Evolutionary conservation across 2,329 filamentous ascomycete genomes (phyloP), one percentile per base, ranked within the genome.

Genomic region (Alternaria tenuissima): DNA sequence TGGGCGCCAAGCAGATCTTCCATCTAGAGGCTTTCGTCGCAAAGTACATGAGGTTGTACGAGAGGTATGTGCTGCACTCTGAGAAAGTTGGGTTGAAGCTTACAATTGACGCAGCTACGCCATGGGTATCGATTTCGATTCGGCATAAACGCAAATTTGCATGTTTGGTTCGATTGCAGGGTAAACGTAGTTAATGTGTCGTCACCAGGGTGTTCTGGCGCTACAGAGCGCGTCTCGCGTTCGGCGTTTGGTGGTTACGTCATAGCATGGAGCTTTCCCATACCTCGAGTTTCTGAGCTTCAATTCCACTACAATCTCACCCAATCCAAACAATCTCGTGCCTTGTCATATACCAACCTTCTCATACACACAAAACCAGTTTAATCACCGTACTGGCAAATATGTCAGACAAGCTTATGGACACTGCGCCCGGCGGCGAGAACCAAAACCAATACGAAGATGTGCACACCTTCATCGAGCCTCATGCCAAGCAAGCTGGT

Each of bases 21-120:
- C 96, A 99, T 75, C 83, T 99, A 4, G 96, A 99, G 80, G 95
- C 95, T 4, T 99, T 99, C 80, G 95, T 99, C 59, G 94, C 94
- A 59, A 98, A 97, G 82, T 97, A 98, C 78, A 98, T 99, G 94
- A 88, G 94, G 70, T 88, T 98, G 68, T 87, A 94, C 65, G 95
- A 99, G 83, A 94, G 93, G 88, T 96, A 88, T 65, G 82, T 76
- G 38, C 4, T 38, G 32, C 24, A 38, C 11, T 24, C 7, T 11
- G 20, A 4, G 16, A 48, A 16, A 3, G 20, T 14, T 0, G 14
- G 32, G 12, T 36, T 36, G 32, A 36, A 36, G 20, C 59, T 65
- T 51, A 65, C n/a, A 20, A 26, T 47, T 12, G 16, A 16, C 36
- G 38, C 59, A 85, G 81, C 69, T 80, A 81, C 75, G 80, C 90